Conservation (phyloP, 1,139 yeast species). For the Geotrichum bryndzae region DNA sequence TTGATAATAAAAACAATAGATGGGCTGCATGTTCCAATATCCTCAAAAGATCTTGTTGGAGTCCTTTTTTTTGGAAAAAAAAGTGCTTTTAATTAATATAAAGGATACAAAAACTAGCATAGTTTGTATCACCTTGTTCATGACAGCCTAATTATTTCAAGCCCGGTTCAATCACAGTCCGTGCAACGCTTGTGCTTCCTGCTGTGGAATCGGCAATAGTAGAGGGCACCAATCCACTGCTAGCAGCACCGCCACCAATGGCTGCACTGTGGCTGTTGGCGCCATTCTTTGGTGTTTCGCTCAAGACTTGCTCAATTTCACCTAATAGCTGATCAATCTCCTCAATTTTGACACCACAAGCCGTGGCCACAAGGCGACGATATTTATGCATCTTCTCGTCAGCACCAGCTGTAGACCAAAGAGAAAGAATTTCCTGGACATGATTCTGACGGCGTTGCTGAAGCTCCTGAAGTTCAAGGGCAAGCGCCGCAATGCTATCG, state of each 20-base stretch:
- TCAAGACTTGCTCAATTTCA: conserved; percentile 47
- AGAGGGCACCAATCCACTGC: neutral
- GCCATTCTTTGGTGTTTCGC: conserved; percentile 21
- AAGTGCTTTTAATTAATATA: neutral
- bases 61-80: neutral
- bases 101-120: neutral
- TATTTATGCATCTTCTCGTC: conserved; percentile 70
- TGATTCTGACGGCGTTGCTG: conserved; percentile 45
- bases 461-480: conserved; percentile 40
- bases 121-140: neutral
- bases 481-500: conserved; percentile 32
- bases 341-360: conserved; percentile 74
- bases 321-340: conserved; percentile 70
- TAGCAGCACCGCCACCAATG: neutral
- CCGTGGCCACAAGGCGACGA: conserved; percentile 69
- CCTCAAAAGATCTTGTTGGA: too few relatives aligned
- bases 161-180: neutral
- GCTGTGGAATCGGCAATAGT: neutral
- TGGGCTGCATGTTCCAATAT: too few relatives aligned
- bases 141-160: neutral
- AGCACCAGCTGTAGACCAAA: conserved; percentile 43
- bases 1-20: too few relatives aligned
- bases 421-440: conserved; percentile 42
- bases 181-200: neutral
- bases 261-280: neutral